Evolutionary conservation across 2,329 filamentous ascomycete genomes (phyloP).

Genomic region (Claviceps sp.): DNA sequence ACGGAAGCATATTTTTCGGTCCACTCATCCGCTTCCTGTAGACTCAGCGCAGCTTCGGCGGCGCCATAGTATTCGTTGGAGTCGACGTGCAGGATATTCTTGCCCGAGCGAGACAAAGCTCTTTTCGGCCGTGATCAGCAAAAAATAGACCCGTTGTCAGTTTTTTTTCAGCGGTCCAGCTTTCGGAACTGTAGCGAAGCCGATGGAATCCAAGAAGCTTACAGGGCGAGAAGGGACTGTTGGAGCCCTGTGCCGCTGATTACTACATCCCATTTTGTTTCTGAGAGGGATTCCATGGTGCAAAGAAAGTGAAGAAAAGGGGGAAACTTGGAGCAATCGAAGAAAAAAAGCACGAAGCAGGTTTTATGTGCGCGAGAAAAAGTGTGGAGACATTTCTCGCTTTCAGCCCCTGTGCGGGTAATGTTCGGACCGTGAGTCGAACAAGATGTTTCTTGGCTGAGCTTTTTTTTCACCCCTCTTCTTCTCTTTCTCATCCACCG

Average conservation of each 20-base stretch:
- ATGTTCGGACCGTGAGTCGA: too few species aligned
- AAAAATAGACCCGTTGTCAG: constrained; percentile 16
- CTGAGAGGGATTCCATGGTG: constrained; percentile 60
- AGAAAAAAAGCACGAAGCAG: neutral
- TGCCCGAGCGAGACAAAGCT: constrained; percentile 81
- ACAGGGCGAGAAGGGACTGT: constrained; percentile 72
- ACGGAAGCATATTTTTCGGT: constrained; percentile 26
- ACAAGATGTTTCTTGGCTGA: neutral
- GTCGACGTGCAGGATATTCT: constrained; percentile 85
- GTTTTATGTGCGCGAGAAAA: constrained; percentile 4
- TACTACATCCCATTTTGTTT: constrained; percentile 66
- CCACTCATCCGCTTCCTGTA: constrained; percentile 73
- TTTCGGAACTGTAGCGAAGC: neutral
- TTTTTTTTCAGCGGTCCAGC: neutral
- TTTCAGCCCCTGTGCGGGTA: neutral
- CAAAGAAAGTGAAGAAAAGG: constrained; percentile 6
- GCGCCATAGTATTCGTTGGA: constrained; percentile 81
- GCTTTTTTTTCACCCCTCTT: constrained; percentile 14
- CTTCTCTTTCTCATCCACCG: constrained; percentile 15
- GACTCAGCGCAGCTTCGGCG: constrained; percentile 69
- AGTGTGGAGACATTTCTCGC: neutral
- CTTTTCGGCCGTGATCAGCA: constrained; percentile 36
- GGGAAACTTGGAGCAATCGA: neutral
- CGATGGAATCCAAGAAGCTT: constrained; percentile 27
- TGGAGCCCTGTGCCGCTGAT: constrained; percentile 67